Base-by-base conservation (phyloP, 108 stramenopile genomes). In the Nitzschia sp. region DNA sequence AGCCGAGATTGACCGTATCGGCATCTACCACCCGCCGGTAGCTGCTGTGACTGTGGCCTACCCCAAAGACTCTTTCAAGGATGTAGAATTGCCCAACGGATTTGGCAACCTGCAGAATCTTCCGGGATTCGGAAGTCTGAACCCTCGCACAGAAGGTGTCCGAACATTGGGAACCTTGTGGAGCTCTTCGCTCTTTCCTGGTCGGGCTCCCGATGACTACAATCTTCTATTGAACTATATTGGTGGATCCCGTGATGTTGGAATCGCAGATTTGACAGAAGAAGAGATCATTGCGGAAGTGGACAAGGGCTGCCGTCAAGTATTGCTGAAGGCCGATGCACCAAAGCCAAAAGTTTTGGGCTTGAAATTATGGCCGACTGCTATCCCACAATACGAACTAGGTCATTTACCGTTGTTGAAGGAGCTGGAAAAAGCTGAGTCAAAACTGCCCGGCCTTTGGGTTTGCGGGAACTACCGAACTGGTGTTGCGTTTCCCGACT, bases 401-500 rank as follows among this genome's bases (percentile, higher is more conserved):
- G 74, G 74, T 74, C 98, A 97, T 29, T 94, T 96, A 23, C 45
- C 59, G 25, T 27, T 75, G 2, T 54, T 75, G 29, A n/a, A 62
- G 21, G 66, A 75, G 26, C 60, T 75, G 3, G 67, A 75, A 68
- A 26, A 61, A 18, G 74, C 74, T 17, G 74, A 75, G 32, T 21
- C 74, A 0, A 68, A 75, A 62, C 23, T 62, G 24, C 60, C 74
- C 71, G 98, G 98, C 31, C 65, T 98, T 3, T 96, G 85, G 81
- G 61, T 96, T 2, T 85, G 91, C 66, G 95, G 98, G 18, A 98
- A 97, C 73, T 98, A 97, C 70, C 72, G 91, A 31, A 90, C 90
- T 15, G 98, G 98, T 49, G 97, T 98, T 17, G 95, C 96, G 27
- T 96, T 98, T 70, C 87, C 86, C 6, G 96, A 97, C 82, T 98